Evolutionary conservation across 257 asterid species (phyloP).

Genomic region (Solanum dulcamara): DNA sequence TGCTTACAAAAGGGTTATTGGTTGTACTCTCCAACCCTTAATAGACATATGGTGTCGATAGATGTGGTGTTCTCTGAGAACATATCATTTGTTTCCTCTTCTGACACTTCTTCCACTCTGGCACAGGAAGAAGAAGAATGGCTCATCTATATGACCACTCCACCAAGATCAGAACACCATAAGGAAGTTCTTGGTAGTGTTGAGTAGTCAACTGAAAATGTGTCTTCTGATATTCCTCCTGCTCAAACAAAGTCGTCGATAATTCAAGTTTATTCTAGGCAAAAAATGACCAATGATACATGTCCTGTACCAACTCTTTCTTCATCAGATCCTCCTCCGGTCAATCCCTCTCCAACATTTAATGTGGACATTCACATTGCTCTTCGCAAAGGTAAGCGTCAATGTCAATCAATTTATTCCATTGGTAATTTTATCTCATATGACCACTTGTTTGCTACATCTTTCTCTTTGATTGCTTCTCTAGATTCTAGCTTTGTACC

Average conservation of each 20-base stretch:
- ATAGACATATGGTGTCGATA: not conserved
- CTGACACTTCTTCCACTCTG: not conserved
- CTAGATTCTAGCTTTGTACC: not conserved
- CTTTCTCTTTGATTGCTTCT: not conserved
- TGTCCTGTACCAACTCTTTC: not conserved
- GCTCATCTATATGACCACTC: not conserved
- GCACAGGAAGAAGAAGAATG: not conserved
- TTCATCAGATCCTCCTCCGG: not conserved
- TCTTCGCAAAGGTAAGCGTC: not conserved
- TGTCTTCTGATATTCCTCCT: not conserved
- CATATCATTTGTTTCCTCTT: not conserved
- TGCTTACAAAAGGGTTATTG: not conserved
- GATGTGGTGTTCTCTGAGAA: not conserved
- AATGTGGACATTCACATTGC: not conserved
- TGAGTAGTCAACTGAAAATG: not conserved
- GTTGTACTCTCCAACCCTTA: not conserved
- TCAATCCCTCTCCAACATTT: not conserved
- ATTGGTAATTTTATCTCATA: not conserved
- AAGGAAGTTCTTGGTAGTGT: not conserved
- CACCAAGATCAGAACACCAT: not conserved
- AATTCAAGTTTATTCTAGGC: not conserved
- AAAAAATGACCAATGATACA: not conserved
- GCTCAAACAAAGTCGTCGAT: not conserved
- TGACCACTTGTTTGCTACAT: not conserved
- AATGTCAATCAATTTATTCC: not conserved